Conservation (phyloP, 2,329 filamentous ascomycete genomes). For the Clathrospora elynae region DNA sequence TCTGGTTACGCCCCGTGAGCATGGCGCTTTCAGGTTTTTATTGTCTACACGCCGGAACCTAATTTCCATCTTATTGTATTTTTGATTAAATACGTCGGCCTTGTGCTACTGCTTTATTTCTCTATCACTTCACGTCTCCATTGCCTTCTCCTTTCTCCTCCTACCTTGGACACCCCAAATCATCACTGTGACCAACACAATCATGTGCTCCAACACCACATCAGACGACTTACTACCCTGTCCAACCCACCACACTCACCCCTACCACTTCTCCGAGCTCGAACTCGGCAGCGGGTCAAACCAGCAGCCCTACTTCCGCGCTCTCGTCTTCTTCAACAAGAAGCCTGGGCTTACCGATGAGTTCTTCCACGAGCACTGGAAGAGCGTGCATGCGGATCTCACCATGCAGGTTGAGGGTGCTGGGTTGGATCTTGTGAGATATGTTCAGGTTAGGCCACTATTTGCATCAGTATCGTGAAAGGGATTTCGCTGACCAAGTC, state of each 20-base stretch:
- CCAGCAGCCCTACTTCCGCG: constrained; percentile 17
- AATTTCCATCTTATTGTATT: too few species aligned
- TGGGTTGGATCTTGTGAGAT: constrained; percentile 8
- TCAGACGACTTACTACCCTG: constrained; percentile 2
- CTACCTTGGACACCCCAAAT: neutral
- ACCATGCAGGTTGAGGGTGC: constrained; percentile 14
- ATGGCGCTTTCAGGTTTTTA: too few species aligned
- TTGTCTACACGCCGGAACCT: too few species aligned
- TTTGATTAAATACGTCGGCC: too few species aligned
- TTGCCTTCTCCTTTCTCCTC: neutral
- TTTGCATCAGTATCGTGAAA: neutral
- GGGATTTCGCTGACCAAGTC: neutral
- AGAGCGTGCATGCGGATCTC: constrained; percentile 20
- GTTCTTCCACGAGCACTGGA: constrained; percentile 22
- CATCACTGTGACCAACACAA: neutral
- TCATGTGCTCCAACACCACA: neutral
- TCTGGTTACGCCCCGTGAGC: too few species aligned
- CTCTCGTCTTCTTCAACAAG: constrained; percentile 20
- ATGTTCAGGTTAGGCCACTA: constrained; percentile 9
- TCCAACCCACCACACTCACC: constrained; percentile 17
- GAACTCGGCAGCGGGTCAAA: constrained; percentile 12
- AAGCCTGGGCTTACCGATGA: constrained; percentile 16
- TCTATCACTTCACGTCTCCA: too few species aligned
- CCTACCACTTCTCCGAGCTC: constrained; percentile 14
- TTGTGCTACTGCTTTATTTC: too few species aligned